Conservation (phyloP, 768 basidiomycete genomes). For the Trametes sanguinea region DNA sequence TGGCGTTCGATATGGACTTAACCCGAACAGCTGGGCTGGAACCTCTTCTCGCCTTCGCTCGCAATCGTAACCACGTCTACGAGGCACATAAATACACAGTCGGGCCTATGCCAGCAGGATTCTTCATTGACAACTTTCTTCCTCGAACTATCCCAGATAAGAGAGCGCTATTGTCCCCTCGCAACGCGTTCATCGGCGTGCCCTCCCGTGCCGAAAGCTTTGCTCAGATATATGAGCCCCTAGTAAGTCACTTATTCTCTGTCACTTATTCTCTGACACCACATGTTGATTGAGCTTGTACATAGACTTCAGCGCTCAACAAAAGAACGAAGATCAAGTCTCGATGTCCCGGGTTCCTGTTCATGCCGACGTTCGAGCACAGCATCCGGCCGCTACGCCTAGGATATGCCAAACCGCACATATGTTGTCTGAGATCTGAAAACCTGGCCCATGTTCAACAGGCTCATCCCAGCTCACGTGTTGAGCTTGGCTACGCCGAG, state of each 20-base stretch:
- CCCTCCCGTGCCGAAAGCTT: neutral
- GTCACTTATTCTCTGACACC: no score
- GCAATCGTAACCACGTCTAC: neutral
- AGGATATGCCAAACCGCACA: slow-evolving; percentile 5
- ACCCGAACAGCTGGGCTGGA: no score
- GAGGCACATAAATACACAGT: no score
- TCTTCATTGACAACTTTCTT: no score
- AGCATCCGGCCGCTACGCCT: neutral
- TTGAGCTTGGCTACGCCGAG: slow-evolving; percentile 13
- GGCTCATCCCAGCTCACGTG: neutral
- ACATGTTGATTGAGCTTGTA: slow-evolving; percentile 19
- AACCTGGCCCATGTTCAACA: neutral
- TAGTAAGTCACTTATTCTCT: neutral
- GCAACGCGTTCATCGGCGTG: slow-evolving; percentile 1
- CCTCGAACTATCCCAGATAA: no score
- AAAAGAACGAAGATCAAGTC: neutral
- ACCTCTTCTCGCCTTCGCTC: no score
- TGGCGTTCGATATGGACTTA: no score
- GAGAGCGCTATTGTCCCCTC: neutral
- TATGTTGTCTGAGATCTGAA: slow-evolving; percentile 7
- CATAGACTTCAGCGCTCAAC: neutral
- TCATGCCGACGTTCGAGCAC: neutral
- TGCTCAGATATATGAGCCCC: neutral
- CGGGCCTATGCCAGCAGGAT: no score
- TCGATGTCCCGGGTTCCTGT: slow-evolving; percentile 12